Conservation (phyloP, 2,329 filamentous ascomycete species). For the Ceratocystis alfenasii region DNA sequence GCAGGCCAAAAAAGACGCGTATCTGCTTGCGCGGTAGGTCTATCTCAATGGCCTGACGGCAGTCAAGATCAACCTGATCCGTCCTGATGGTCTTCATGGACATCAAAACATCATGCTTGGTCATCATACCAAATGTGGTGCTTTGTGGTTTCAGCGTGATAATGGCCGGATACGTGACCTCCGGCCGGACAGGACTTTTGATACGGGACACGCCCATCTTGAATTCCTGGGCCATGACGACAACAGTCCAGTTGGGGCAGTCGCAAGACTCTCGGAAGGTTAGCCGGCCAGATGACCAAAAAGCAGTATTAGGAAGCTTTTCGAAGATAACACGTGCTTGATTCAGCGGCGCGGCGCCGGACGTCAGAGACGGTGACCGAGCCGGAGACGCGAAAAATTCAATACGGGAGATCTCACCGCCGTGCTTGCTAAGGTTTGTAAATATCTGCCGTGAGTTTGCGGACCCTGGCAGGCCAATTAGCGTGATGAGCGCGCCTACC, state of each 20-base stretch:
- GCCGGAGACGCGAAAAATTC: not conserved
- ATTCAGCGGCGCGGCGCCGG: not conserved
- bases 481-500: conserved; percentile 10
- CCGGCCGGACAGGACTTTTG: conserved; percentile 8
- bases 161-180: conserved; percentile 12
- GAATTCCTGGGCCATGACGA: not conserved
- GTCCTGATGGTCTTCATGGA: conserved; percentile 12
- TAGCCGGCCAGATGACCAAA: conserved; percentile 8
- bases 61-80: conserved; percentile 13
- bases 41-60: conserved; percentile 13
- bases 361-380: not conserved
- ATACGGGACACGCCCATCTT: conserved; percentile 12
- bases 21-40: conserved; percentile 18
- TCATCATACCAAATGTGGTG: conserved; percentile 16
- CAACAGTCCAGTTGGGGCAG: not conserved
- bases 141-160: not conserved
- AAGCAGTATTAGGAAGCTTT: not conserved
- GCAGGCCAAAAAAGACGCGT: conserved; percentile 15
- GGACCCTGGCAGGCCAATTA: not conserved
- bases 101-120: conserved; percentile 9
- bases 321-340: conserved; percentile 2
- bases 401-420: conserved; percentile 6
- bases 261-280: not conserved
- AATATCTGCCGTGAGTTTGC: not conserved
- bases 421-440: not conserved